Evolutionary conservation across 805 yeast species (phyloP), one percentile per base, ranked within the genome.

Genomic region (Yamadazyma paraphyllophila): DNA sequence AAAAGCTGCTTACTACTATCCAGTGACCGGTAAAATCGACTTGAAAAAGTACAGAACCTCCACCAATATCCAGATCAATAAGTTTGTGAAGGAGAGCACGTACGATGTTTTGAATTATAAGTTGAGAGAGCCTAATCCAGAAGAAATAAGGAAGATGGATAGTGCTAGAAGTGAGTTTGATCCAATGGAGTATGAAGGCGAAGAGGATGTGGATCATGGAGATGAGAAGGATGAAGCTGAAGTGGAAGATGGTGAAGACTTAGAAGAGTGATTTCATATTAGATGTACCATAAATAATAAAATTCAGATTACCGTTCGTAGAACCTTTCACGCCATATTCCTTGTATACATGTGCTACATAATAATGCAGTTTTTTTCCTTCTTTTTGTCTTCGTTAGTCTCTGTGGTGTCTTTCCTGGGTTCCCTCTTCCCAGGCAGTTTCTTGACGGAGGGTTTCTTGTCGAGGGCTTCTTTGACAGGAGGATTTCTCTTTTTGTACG

Each of bases 11-110:
- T 78, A 76, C 55, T 94, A 85, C 61, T 80, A 85, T 48, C 96
- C 97, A 7, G 69, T 92, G 13, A 71, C 78, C 11, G 89, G 91
- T 30, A 82, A 84, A 55, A 76, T 88, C 36, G 94, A 85, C 53
- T 79, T 94, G 60, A 89, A 87, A 69, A 85, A 92, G 61, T 82
- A 96, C 62, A 81, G 97, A 65, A 80, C 89, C 11, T 83, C 80
- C 32, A 73, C 80, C 39, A 77, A 71, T 53, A 57, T 67, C n/a
- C 75, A 72, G 44, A 67, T 81, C 52, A 77, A 77, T 52, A 77
- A 80, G 29, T 76, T 77, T 42, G 73, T 82, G 46, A 74, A 75
- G 46, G 81, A 76, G 27, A 67, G 77, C 44, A 80, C 86, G 17
- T 66, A 77, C 49, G 92, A 83, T 60, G 78, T 74, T 36, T 71